Conservation (phyloP, 2,329 filamentous ascomycete species). For the Verticillium nonalfalfae region DNA sequence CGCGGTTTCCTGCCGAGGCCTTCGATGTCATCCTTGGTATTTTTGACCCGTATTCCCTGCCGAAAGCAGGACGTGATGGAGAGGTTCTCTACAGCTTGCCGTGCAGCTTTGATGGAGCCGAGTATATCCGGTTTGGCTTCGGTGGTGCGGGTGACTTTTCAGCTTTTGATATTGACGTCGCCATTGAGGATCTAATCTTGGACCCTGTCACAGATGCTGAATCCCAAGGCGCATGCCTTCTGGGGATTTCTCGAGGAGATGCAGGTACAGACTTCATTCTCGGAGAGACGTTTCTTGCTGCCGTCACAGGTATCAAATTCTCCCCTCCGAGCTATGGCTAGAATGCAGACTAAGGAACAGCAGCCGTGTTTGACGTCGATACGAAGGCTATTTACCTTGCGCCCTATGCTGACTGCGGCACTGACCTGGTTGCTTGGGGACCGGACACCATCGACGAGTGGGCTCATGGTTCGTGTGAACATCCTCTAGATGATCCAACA, state of each 20-base stretch:
- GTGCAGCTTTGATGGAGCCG: not conserved
- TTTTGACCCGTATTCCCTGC: not conserved
- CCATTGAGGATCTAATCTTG: not conserved
- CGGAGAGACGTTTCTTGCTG: not conserved
- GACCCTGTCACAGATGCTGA: not conserved
- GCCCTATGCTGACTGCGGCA: not conserved
- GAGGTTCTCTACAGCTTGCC: not conserved
- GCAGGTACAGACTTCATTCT: not conserved
- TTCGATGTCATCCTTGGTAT: not conserved
- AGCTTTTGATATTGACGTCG: not conserved
- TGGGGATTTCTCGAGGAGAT: not conserved
- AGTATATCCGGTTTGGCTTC: not conserved
- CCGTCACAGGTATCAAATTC: not conserved
- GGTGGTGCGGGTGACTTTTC: not conserved
- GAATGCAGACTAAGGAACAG: not conserved
- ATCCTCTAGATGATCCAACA: not conserved
- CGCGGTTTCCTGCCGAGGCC: not conserved
- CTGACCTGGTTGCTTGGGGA: not conserved
- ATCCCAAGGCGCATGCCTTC: not conserved
- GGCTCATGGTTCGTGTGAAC: not conserved
- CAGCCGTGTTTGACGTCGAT: not conserved
- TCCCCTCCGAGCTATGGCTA: not conserved
- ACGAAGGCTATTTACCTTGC: not conserved
- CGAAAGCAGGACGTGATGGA: not conserved
- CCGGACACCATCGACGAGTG: not conserved